phyloP scores from a whole-genome alignment of 2,329 filamentous ascomycete genomes.

The Fusarium paranaense region DNA sequence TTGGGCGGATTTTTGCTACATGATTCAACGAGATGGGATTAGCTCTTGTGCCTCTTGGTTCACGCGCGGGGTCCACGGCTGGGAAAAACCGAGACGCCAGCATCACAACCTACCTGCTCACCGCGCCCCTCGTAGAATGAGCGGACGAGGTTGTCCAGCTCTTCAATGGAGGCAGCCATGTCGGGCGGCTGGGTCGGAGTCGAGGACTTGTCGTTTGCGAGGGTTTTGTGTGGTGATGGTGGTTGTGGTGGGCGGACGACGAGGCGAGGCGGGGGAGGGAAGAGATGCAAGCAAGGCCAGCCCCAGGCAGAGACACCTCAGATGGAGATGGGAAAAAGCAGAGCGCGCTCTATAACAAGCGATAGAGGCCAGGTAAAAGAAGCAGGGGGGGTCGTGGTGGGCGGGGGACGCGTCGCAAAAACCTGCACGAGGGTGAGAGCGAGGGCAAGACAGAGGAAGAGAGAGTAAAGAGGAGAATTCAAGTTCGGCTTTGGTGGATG shows the following conservation, averaged over 20 bases:
- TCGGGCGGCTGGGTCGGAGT: conserved; percentile 44
- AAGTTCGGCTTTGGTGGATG: conserved; percentile 36
- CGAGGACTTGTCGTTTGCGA: conserved; percentile 44
- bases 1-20: conserved; percentile 95
- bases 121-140: conserved; percentile 98
- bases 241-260: conserved; percentile 39
- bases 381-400: conserved; percentile 2
- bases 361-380: neutral
- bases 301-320: conserved; percentile 37
- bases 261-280: conserved; percentile 46
- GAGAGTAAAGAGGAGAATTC: conserved; percentile 30
- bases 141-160: conserved; percentile 96
- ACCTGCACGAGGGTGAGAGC: conserved; percentile 19
- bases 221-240: conserved; percentile 39
- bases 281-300: conserved; percentile 42
- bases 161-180: conserved; percentile 83
- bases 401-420: conserved; percentile 26
- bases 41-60: conserved; percentile 30
- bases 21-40: conserved; percentile 48
- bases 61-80: conserved; percentile 36
- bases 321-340: conserved; percentile 27
- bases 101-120: conserved; percentile 75
- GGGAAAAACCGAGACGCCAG: conserved; percentile 31
- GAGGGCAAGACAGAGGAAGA: conserved; percentile 23
- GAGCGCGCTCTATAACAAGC: conserved; percentile 29